Conservation (phyloP, 495 filamentous ascomycete species). For the Lichenothelia convexa region DNA sequence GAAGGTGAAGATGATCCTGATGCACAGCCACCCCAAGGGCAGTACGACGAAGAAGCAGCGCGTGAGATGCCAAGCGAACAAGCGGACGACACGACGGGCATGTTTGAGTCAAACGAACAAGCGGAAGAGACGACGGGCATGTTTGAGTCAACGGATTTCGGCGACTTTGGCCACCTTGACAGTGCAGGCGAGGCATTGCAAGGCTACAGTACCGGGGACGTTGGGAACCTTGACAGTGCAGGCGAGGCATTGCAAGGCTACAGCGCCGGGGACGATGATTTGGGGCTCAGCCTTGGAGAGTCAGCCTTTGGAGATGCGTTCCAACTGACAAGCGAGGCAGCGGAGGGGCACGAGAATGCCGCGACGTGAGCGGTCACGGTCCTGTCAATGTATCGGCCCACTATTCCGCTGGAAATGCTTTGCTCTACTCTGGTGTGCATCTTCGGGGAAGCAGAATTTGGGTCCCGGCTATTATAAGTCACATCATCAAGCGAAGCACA, state of each 20-base stretch:
- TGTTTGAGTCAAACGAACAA: constrained; percentile 8
- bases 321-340: constrained; percentile 36
- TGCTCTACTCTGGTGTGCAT: too few species aligned
- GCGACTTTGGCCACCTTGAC: constrained; percentile 37
- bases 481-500: too few species aligned
- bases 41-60: constrained; percentile 9
- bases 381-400: not conserved
- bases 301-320: constrained; percentile 46
- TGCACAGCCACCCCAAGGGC: constrained; percentile 1
- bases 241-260: constrained; percentile 44
- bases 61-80: not conserved
- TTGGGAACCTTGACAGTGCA: constrained; percentile 30
- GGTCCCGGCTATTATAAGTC: too few species aligned
- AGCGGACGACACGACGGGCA: not conserved
- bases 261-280: constrained; percentile 21
- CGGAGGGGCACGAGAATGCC: constrained; percentile 25
- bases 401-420: too few species aligned
- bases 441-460: too few species aligned
- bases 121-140: not conserved
- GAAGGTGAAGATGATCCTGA: constrained; percentile 24
- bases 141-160: constrained; percentile 20
- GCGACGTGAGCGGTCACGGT: not conserved
- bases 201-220: constrained; percentile 27
- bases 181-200: constrained; percentile 44
- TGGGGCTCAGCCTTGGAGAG: constrained; percentile 37